phyloP scores from a whole-genome alignment of 192 early-diverging fungal species.

The Chytriomyces confervae region DNA sequence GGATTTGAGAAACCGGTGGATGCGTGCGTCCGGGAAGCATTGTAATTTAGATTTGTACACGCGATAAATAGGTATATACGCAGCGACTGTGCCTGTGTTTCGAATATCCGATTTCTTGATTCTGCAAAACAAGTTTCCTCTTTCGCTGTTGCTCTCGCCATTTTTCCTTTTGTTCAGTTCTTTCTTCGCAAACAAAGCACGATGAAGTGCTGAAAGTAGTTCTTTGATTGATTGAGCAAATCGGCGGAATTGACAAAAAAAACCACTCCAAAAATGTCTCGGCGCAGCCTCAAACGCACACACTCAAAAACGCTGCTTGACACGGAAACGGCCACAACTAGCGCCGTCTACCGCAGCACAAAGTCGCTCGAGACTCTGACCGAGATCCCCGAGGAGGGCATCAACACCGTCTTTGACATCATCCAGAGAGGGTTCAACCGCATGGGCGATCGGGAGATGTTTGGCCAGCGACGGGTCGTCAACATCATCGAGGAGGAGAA shows the following conservation, averaged over 20 bases:
- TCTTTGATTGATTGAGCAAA: no score
- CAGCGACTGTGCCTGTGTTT: no score
- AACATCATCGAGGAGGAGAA: conserved; percentile 65
- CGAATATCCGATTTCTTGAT: no score
- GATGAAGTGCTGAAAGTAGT: no score
- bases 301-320: not conserved
- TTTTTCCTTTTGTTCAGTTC: no score
- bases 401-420: not conserved
- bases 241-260: no score
- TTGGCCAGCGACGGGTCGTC: conserved; percentile 23
- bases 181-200: no score
- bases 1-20: no score
- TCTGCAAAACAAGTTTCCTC: no score
- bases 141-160: no score
- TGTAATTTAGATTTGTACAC: conserved; percentile 27
- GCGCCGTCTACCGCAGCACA: conserved; percentile 10
- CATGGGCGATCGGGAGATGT: not conserved
- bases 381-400: not conserved
- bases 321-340: not conserved
- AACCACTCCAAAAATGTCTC: no score
- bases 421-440: conserved; percentile 6
- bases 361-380: not conserved
- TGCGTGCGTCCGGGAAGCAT: not conserved
- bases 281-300: not conserved
- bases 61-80: no score